Conservation (phyloP, 2,329 filamentous ascomycete genomes). For the Metarhizium guizhouense region DNA sequence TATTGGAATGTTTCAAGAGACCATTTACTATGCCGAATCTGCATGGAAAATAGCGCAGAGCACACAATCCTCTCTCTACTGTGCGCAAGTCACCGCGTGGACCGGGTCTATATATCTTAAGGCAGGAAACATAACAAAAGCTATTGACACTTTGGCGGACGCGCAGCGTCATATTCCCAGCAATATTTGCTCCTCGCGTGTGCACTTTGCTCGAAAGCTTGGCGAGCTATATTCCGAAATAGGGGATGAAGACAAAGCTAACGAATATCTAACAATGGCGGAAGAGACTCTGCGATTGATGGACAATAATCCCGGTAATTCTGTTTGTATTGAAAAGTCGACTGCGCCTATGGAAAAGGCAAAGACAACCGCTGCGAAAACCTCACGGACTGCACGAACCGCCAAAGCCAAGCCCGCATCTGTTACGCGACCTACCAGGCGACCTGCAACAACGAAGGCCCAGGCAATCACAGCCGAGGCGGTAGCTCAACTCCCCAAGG, state of each 20-base stretch:
- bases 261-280: slow-evolving; percentile 36
- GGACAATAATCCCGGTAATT: slow-evolving; percentile 10
- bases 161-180: slow-evolving; percentile 42
- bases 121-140: slow-evolving; percentile 50
- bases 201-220: slow-evolving; percentile 43
- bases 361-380: slow-evolving; percentile 11
- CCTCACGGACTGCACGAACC: neutral
- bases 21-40: slow-evolving; percentile 78
- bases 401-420: slow-evolving; percentile 13
- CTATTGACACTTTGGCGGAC: slow-evolving; percentile 44
- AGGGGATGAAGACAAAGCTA: slow-evolving; percentile 34
- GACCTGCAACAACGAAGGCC: slow-evolving; percentile 8
- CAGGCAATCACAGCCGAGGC: slow-evolving; percentile 9
- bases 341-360: slow-evolving; percentile 2
- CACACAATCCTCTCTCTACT: slow-evolving; percentile 53
- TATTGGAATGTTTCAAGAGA: slow-evolving; percentile 80
- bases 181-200: slow-evolving; percentile 25
- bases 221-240: slow-evolving; percentile 46
- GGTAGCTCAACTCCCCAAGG: slow-evolving; percentile 15
- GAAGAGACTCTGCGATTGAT: slow-evolving; percentile 36
- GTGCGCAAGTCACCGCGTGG: slow-evolving; percentile 45
- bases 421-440: slow-evolving; percentile 16
- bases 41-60: slow-evolving; percentile 67
- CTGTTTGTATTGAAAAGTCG: slow-evolving; percentile 4
- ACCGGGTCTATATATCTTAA: slow-evolving; percentile 45